Percentiles rank a stretch among this genome's conserved stretches.
phyloP scores from a whole-genome alignment of 2,329 filamentous ascomycete species.

The Plenodomus tracheiphilus region DNA sequence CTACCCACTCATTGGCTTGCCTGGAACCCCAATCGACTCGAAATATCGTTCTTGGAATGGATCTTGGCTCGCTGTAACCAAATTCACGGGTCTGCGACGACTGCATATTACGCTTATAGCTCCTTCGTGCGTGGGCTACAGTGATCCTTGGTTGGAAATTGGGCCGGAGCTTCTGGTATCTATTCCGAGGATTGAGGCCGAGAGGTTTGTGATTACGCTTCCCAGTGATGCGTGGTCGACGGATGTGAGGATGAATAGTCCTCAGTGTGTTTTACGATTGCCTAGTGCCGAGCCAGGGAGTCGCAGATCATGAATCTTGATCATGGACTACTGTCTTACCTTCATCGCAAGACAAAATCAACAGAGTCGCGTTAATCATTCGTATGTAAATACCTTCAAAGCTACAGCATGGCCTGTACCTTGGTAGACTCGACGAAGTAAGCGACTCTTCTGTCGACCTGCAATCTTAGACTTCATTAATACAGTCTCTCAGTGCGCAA shows the following conservation, averaged over 20 bases:
- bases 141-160: conserved; percentile 16
- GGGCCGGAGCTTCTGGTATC: conserved; percentile 13
- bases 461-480: too few species aligned
- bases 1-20: not conserved
- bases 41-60: conserved; percentile 13
- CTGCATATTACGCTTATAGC: conserved; percentile 15
- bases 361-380: too few species aligned
- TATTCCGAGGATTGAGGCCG: conserved; percentile 14
- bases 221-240: conserved; percentile 17
- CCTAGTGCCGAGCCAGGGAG: too few species aligned
- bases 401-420: too few species aligned
- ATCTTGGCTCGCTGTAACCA: conserved; percentile 18
- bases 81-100: conserved; percentile 19
- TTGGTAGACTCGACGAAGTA: too few species aligned
- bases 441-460: too few species aligned
- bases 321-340: too few species aligned
- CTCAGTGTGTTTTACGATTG: not conserved
- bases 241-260: conserved; percentile 14
- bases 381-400: too few species aligned
- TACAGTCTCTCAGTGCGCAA: too few species aligned
- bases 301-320: too few species aligned
- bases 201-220: conserved; percentile 20
- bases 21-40: not conserved
- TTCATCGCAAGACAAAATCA: too few species aligned
- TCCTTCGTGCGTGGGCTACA: conserved; percentile 3